phyloP scores from a whole-genome alignment of 768 basidiomycete species.

The Dacryopinax primogenitus region DNA sequence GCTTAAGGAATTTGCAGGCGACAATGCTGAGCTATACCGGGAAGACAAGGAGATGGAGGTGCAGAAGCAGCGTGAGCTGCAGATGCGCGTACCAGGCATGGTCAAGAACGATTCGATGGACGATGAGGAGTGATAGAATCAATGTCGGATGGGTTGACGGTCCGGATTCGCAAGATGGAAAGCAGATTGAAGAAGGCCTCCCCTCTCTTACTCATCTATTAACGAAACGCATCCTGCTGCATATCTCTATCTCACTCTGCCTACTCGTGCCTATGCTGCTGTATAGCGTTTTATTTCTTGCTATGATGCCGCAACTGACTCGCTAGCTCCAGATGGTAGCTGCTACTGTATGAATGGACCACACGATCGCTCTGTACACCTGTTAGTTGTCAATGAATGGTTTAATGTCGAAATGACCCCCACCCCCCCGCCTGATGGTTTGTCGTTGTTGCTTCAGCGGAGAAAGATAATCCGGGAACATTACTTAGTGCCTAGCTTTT shows the following conservation, averaged over 20 bases:
- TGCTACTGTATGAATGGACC: slow-evolving; percentile 8
- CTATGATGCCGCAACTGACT: not conserved
- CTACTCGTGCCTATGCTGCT: not conserved
- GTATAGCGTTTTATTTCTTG: not conserved
- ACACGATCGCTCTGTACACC: slow-evolving; percentile 1
- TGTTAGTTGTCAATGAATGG: not conserved
- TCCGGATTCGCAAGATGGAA: too few relatives aligned
- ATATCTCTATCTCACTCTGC: not conserved
- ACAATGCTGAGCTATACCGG: slow-evolving; percentile 80
- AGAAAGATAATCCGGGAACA: not conserved
- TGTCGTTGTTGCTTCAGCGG: too few relatives aligned
- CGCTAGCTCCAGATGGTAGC: not conserved
- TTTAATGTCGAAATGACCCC: not conserved
- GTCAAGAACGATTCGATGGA: slow-evolving; percentile 90
- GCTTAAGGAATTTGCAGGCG: slow-evolving; percentile 92
- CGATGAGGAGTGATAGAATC: slow-evolving; percentile 52
- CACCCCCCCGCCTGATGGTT: not conserved
- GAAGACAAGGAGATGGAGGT: slow-evolving; percentile 91
- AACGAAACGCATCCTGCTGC: not conserved
- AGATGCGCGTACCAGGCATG: slow-evolving; percentile 94
- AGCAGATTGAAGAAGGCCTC: too few relatives aligned
- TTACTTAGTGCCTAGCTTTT: not conserved
- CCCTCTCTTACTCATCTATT: not conserved
- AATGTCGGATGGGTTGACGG: not conserved
- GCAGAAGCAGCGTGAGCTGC: slow-evolving; percentile 72